Evolutionary conservation across 768 basidiomycete species (phyloP).

Genomic region (Psilocybe azurescens): DNA sequence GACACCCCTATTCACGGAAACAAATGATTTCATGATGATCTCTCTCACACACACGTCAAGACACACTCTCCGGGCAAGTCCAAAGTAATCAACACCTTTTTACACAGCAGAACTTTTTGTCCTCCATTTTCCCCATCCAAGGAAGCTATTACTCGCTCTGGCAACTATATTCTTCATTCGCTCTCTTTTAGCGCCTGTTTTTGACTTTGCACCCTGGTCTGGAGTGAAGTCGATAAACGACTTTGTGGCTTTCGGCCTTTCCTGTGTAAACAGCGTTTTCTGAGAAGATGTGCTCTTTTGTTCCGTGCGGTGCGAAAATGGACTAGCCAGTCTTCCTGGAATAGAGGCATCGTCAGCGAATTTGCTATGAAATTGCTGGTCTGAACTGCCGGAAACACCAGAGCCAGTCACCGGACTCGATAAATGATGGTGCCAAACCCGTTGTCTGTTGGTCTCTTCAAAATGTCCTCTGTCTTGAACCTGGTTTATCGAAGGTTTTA

Average conservation of each 20-base stretch:
- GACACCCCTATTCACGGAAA: slow-evolving; percentile 19
- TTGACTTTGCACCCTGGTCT: slow-evolving; percentile 23
- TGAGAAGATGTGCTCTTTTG: slow-evolving; percentile 2
- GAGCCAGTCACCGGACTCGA: neutral
- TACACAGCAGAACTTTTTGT: neutral
- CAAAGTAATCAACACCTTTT: neutral
- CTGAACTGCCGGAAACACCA: neutral
- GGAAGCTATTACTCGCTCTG: slow-evolving; percentile 28
- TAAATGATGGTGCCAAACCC: slow-evolving; percentile 4
- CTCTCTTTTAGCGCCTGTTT: slow-evolving; percentile 21
- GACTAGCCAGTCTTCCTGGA: neutral
- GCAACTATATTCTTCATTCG: slow-evolving; percentile 28
- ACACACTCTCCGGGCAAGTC: neutral
- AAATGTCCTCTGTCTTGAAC: neutral
- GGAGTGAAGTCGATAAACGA: slow-evolving; percentile 47
- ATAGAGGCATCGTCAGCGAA: neutral
- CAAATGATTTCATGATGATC: neutral
- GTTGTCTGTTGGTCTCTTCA: neutral
- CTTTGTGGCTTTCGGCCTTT: slow-evolving; percentile 22
- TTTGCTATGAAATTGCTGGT: neutral
- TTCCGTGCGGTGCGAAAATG: neutral
- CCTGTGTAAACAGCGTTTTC: slow-evolving; percentile 6
- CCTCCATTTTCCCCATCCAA: slow-evolving; percentile 30
- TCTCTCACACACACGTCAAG: neutral
- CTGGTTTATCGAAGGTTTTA: neutral